Evolutionary conservation across 257 asterid species (phyloP), one percentile per base, ranked within the genome.

Genomic region (Rhazya stricta): DNA sequence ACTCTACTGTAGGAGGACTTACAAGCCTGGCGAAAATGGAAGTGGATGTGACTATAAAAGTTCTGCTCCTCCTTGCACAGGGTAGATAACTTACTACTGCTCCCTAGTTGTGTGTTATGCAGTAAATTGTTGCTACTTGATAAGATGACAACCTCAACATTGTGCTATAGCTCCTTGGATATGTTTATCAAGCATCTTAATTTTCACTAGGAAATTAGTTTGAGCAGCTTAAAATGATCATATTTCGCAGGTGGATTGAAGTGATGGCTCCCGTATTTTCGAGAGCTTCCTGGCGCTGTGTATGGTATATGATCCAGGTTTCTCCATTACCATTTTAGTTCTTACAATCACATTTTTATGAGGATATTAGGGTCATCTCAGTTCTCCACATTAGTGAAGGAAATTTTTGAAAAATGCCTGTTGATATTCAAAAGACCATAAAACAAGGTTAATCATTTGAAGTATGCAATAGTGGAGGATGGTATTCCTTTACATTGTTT

Each of bases 251-350:
- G 79, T 91, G 94, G 96, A 93, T 93, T 79, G 98, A 93, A 87
- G 90, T 93, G 72, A 93, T 93, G 98, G 97, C 96, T 79, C 98
- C 98, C 12, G 98, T 92, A 61, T 90, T 92, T 82, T 92, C 98
- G 0, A 85, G 67, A 56, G 85, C 90, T 50, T 89, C 98, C 0
- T 93, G 97, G 98, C 89, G 93, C 78, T 91, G 98, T 34, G 97
- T 91, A 37, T 93, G 98, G 98, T 81, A 87, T 77, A 76, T 93
- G 93, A 88, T 91, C 84, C 97, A 92, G 96, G 97, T 91, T 61
- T 81, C 60, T 75, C 79, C 69, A 32, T 56, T 6, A 61, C 48
- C 65, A 36, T 60, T 30, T 39, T 23, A 65, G 7, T 74, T 16
- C 3, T 29, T 54, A 34, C 19, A 19, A 1, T 21, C 45, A 50